A percentile compares a stretch with the other conserved stretches of the same genome.
phyloP scores from a whole-genome alignment of 2,329 filamentous ascomycete genomes.

The Aureobasidium musti region DNA sequence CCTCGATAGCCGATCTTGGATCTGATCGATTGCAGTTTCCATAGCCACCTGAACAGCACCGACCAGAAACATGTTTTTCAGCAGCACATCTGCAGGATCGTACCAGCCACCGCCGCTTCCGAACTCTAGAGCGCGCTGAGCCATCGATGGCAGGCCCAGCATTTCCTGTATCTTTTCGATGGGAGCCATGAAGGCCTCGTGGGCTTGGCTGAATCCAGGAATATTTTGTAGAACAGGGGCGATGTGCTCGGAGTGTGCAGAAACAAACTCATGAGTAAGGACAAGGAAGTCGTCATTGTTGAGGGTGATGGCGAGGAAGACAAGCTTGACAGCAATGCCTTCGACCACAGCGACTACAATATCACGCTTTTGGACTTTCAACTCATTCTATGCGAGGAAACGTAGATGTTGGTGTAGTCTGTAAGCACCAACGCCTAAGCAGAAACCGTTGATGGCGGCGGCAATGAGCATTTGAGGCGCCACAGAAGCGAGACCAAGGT shows the following conservation, averaged over 20 bases:
- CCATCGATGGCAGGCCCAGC: slow-evolving; percentile 13
- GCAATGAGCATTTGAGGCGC: slow-evolving; percentile 26
- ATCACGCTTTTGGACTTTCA: slow-evolving; percentile 18
- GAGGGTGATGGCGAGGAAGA: slow-evolving; percentile 23
- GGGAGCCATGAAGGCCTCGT: slow-evolving; percentile 6
- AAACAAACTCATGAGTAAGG: slow-evolving; percentile 13
- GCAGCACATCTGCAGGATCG: slow-evolving; percentile 11
- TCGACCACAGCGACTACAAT: slow-evolving; percentile 10
- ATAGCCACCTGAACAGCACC: slow-evolving; percentile 15
- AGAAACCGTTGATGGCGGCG: slow-evolving; percentile 23
- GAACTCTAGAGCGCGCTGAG: slow-evolving; percentile 9
- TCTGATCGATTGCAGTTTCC: slow-evolving; percentile 14
- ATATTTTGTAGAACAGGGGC: neutral
- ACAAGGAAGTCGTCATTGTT: slow-evolving; percentile 23
- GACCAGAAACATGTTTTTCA: slow-evolving; percentile 26
- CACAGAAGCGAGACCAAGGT: slow-evolving; percentile 17
- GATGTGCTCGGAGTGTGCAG: slow-evolving; percentile 3
- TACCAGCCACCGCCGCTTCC: slow-evolving; percentile 1
- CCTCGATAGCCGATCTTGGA: neutral
- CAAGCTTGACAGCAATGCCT: slow-evolving; percentile 11
- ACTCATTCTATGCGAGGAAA: slow-evolving; percentile 11
- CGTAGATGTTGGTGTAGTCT: slow-evolving; percentile 16
- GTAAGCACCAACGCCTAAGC: slow-evolving; percentile 15
- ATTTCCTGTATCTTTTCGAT: slow-evolving; percentile 17
- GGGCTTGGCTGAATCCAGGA: neutral